Percentiles rank a stretch among this genome's conserved stretches.
These are phyloP conservation scores for Trypanosoma melophagium DNA, from an alignment of 208 protist genomes.

Conservation along the genomic window DNA sequence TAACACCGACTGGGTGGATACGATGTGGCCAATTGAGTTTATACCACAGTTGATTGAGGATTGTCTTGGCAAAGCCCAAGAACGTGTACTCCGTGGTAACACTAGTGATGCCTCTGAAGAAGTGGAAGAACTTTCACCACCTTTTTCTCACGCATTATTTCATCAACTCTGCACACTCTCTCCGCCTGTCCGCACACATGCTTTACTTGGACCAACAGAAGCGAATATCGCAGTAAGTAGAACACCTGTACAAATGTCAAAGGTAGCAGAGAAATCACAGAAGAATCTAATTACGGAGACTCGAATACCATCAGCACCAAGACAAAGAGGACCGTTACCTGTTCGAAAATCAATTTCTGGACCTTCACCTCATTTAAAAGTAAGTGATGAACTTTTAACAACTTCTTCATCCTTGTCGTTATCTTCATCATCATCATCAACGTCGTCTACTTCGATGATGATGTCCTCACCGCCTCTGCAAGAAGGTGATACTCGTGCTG, in stretches of 20 bases:
- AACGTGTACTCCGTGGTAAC: slow-evolving; percentile 10
- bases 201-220: slow-evolving; percentile 9
- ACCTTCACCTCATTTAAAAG: not conserved
- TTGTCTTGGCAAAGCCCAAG: slow-evolving; percentile 2
- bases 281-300: not conserved
- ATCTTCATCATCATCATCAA: not conserved
- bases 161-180: slow-evolving; percentile 38
- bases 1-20: slow-evolving; percentile 40
- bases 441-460: not conserved
- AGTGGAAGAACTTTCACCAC: slow-evolving; percentile 17
- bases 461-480: not conserved
- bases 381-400: slow-evolving; percentile 13
- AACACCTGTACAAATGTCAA: not conserved
- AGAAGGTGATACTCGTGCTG: too few species aligned
- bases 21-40: slow-evolving; percentile 56
- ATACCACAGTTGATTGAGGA: slow-evolving; percentile 26
- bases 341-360: not conserved
- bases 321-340: not conserved
- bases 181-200: slow-evolving; percentile 39
- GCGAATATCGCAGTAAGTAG: not conserved
- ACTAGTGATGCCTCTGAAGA: not conserved
- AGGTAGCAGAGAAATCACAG: not conserved
- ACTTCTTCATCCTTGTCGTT: slow-evolving; percentile 1
- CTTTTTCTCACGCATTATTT: slow-evolving; percentile 32
- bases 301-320: slow-evolving; percentile 17